These are phyloP conservation scores for Nemania sp. DNA, from an alignment of 2,329 filamentous ascomycete species.

Conservation along the genomic window DNA sequence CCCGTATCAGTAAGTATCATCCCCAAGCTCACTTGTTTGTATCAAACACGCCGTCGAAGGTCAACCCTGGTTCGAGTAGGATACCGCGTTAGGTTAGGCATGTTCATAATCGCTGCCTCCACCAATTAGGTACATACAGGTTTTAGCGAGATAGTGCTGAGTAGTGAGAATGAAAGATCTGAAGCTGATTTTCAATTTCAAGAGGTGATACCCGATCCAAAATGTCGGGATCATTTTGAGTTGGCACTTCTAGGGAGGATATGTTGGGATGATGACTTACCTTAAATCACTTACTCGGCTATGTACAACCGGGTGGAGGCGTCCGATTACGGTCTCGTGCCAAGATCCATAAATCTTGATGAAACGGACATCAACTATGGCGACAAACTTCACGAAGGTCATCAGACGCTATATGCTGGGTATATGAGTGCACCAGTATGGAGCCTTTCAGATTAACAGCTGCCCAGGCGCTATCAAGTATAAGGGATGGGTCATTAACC, in stretches of 20 bases:
- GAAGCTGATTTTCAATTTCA: background rate
- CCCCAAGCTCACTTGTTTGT: too few species aligned
- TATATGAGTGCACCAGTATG: constrained; percentile 18
- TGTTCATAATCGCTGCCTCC: background rate
- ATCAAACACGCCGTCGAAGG: too few species aligned
- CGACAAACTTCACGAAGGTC: background rate
- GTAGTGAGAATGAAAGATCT: background rate
- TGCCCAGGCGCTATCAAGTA: constrained; percentile 43
- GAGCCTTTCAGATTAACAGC: constrained; percentile 48
- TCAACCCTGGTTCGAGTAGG: too few species aligned
- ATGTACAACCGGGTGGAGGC: constrained; percentile 10
- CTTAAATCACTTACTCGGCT: too few species aligned
- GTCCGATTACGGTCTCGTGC: constrained; percentile 11
- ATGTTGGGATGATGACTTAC: too few species aligned
- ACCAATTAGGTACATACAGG: background rate
- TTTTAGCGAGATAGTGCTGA: background rate
- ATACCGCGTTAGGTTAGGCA: background rate
- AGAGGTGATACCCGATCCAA: background rate
- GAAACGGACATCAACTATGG: too few species aligned
- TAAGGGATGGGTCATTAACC: constrained; percentile 47
- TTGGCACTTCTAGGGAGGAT: too few species aligned
- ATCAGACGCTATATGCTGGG: background rate
- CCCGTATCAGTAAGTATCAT: too few species aligned
- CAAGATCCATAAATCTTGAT: background rate
- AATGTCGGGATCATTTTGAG: too few species aligned